Evolutionary conservation across 1,139 yeast species (phyloP).

Genomic region (Magnusiomyces clavatus): DNA sequence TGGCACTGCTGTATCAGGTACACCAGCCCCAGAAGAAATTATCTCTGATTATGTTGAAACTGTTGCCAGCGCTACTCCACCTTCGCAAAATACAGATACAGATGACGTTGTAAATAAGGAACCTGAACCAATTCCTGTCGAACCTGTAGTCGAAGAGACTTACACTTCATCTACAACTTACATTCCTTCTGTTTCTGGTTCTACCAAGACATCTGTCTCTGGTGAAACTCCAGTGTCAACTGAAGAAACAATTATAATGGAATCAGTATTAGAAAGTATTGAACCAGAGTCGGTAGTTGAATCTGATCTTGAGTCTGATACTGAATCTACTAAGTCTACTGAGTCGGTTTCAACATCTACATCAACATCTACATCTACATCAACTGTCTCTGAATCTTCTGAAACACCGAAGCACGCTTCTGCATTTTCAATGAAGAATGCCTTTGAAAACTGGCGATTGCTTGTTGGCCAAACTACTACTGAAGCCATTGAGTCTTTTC

Average conservation of each 20-base stretch:
- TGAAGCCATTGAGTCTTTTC: slow-evolving; percentile 27
- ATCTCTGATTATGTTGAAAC: too few relatives aligned
- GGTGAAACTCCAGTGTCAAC: not conserved
- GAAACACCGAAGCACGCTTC: not conserved
- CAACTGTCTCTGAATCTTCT: not conserved
- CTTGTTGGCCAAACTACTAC: slow-evolving; percentile 26
- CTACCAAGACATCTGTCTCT: not conserved
- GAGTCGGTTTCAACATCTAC: not conserved
- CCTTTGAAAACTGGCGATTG: slow-evolving; percentile 21
- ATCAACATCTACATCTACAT: slow-evolving; percentile 3
- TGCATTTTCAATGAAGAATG: not conserved
- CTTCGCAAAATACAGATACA: too few relatives aligned
- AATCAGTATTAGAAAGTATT: not conserved
- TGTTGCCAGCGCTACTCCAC: too few relatives aligned
- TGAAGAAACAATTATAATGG: not conserved
- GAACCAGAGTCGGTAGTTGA: not conserved
- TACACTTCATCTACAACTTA: not conserved
- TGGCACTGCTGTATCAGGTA: slow-evolving; percentile 3
- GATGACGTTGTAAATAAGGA: too few relatives aligned
- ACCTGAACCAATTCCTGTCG: too few relatives aligned
- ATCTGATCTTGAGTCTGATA: not conserved
- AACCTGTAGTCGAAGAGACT: not conserved
- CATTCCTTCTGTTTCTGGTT: not conserved
- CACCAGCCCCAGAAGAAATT: slow-evolving; percentile 2
- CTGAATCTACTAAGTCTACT: not conserved